Evolutionary conservation across 768 basidiomycete genomes (phyloP).

Genomic region (Kwoniella heveanensis): DNA sequence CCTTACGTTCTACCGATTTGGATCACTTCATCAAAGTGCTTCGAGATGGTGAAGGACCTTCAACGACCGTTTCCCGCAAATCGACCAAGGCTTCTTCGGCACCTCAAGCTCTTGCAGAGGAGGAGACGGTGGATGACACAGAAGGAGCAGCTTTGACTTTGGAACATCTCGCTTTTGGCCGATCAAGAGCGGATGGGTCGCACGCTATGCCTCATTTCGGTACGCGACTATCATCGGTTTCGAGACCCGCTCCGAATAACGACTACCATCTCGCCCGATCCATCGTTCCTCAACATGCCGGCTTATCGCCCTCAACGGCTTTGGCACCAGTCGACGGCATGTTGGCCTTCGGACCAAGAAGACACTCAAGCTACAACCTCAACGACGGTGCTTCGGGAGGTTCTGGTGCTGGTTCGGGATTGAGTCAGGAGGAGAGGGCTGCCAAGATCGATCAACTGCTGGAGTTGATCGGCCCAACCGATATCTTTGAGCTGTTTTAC

Average conservation of each 20-base stretch:
- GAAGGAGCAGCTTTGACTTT: slow-evolving; percentile 54
- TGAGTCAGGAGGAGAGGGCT: slow-evolving; percentile 32
- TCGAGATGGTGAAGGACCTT: slow-evolving; percentile 7
- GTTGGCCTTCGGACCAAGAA: neutral
- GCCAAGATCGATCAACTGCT: slow-evolving; percentile 42
- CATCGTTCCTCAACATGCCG: slow-evolving; percentile 15
- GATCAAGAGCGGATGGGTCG: slow-evolving; percentile 36
- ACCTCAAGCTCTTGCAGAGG: slow-evolving; percentile 11
- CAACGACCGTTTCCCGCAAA: neutral
- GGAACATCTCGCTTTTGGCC: slow-evolving; percentile 55
- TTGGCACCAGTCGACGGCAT: neutral
- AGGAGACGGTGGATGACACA: slow-evolving; percentile 48
- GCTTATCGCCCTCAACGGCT: neutral
- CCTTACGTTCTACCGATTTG: slow-evolving; percentile 43
- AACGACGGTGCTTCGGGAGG: neutral
- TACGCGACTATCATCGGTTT: slow-evolving; percentile 16
- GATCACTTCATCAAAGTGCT: slow-evolving; percentile 40
- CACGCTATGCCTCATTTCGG: slow-evolving; percentile 46
- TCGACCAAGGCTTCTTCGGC: slow-evolving; percentile 7
- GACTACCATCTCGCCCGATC: slow-evolving; percentile 43
- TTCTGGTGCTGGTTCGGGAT: neutral
- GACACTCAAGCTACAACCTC: neutral
- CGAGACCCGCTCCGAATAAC: slow-evolving; percentile 40
- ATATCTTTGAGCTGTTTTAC: slow-evolving; percentile 52
- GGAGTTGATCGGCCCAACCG: slow-evolving; percentile 49